A percentile compares a stretch with the other conserved stretches of the same genome.
Evolutionary conservation across 2,329 filamentous ascomycete species (phyloP).

Genomic region (Cladophialophora bantiana): DNA sequence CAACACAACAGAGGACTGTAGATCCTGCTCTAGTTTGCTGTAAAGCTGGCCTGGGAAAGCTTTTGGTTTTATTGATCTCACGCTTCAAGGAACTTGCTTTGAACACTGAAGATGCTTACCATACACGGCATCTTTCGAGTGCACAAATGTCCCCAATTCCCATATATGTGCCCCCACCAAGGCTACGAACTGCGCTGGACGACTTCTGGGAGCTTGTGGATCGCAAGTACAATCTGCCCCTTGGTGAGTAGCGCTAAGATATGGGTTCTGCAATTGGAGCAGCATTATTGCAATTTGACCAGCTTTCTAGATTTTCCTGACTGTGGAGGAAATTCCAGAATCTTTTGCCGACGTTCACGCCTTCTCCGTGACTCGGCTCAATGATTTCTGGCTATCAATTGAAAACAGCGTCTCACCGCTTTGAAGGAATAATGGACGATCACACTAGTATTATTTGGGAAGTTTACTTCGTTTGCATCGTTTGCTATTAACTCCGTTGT

Average conservation of each 20-base stretch:
- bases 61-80: too few relatives aligned
- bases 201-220: background rate
- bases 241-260: background rate
- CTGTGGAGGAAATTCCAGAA: background rate
- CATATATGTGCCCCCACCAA: background rate
- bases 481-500: background rate
- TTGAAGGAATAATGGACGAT: background rate
- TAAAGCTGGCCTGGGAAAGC: too few relatives aligned
- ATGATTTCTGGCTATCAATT: constrained; percentile 49
- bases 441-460: background rate
- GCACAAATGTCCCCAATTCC: constrained; percentile 1
- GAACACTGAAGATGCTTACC: too few relatives aligned
- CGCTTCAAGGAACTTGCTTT: too few relatives aligned
- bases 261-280: too few relatives aligned
- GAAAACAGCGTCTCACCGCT: background rate
- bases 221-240: background rate
- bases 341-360: constrained; percentile 47
- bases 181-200: constrained; percentile 1
- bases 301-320: background rate
- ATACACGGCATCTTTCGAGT: background rate
- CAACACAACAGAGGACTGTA: too few relatives aligned
- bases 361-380: constrained; percentile 48
- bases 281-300: too few relatives aligned
- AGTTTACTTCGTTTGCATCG: background rate
- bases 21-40: too few relatives aligned